Base-by-base conservation (phyloP, 2,329 filamentous ascomycete species). In the Penicillium sp. region DNA sequence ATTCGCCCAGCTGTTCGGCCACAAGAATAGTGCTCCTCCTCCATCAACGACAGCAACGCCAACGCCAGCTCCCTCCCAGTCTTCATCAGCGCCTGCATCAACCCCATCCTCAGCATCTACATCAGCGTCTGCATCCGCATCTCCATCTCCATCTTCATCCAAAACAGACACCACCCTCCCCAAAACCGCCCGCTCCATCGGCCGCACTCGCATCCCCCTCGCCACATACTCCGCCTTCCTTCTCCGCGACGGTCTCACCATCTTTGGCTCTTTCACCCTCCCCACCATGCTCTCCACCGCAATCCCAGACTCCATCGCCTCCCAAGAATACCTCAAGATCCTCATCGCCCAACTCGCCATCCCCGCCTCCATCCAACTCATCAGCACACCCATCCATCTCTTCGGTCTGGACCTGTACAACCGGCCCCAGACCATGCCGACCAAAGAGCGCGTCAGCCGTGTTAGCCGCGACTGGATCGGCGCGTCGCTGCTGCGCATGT, bases 361-460 rank as follows among this genome's bases (percentile, higher is more conserved):
- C 1, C 92, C 92, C 0, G 91, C 91, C 2, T 83, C 84, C 8
- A 84, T 94, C 22, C 92, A 96, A 78, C 68, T 95, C 20, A 65
- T 92, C 55, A 91, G 87, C 62, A 96, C 92, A 5, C 92, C 92
- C 1, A 78, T 95, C 69, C 92, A 96, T 76, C 78, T 96, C 53
- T 83, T 94, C 31, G 92, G 92, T 0, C 73, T 96, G 64, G 92
- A 96, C 75, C 69, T 96, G 57, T 96, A 96, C 74, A 96, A 96
- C 73, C 80, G 91, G 12, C 80, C 74, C 14, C 71, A 69, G 15
- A 69, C 62, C 7, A 76, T 78, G 61, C 75, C 78, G 2, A 81
- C 83, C 72, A 72, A 74, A 47, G 85, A 90, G 12, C 80, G 92
- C 10, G 83, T 85, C 73, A 70, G 75, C 0, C 83, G 85, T 51